Conservation (phyloP, 768 basidiomycete genomes). For the Leccinum incarnatum region DNA sequence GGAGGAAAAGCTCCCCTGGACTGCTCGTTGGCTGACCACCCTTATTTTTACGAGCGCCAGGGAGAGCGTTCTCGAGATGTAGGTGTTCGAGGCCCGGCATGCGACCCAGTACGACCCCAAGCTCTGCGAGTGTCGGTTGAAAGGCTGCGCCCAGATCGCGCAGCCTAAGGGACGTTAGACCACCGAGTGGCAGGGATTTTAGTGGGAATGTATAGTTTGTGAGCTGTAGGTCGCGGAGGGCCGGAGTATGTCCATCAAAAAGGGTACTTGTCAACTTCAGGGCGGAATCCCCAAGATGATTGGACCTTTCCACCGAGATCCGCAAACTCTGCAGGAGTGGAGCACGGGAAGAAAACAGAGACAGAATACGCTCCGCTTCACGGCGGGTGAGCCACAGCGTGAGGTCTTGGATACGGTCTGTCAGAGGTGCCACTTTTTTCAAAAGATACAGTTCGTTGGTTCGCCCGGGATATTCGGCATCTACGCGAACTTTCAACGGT, state of each 20-base stretch:
- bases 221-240: conserved; percentile 37
- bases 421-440: conserved; percentile 31
- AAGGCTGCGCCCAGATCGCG: conserved; percentile 23
- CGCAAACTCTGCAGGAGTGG: conserved; percentile 35
- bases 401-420: conserved; percentile 35
- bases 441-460: conserved; percentile 29
- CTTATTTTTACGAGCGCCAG: conserved; percentile 9
- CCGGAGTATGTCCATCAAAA: conserved; percentile 33
- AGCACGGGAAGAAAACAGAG: conserved; percentile 22
- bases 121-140: conserved; percentile 31
- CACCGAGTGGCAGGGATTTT: conserved; percentile 34
- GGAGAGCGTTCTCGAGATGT: conserved; percentile 37
- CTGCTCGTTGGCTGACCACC: background rate
- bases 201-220: conserved; percentile 35
- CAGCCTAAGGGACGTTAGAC: conserved; percentile 39
- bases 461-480: conserved; percentile 30
- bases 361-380: conserved; percentile 26
- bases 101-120: conserved; percentile 33
- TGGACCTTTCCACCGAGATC: conserved; percentile 18
- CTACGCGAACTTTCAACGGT: conserved; percentile 20
- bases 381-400: conserved; percentile 22
- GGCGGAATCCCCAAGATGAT: conserved; percentile 18
- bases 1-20: conserved; percentile 4
- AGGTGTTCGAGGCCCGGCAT: conserved; percentile 36
- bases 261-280: conserved; percentile 24